Base-by-base conservation (phyloP, 345 rosid genomes). In the Turritis glabra region DNA sequence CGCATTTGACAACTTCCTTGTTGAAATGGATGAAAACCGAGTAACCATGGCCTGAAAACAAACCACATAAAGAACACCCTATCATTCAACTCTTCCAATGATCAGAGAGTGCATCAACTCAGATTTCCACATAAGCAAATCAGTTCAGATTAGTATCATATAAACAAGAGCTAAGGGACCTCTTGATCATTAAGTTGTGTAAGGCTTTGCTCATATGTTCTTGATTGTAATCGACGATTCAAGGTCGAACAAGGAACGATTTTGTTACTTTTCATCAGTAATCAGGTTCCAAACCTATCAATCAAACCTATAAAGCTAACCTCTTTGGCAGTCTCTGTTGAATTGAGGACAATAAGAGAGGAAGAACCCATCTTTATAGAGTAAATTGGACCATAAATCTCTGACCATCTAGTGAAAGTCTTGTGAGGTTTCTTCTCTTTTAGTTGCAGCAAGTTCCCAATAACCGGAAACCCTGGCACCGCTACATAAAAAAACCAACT, bases 401-500 rank as follows among this genome's bases (percentile, higher is more conserved):
- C 96, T 25, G 96, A 90, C 99, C 97, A 95, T 43, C 52, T 87
- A 1, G 84, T 37, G 63, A 95, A 95, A 17, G 91, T 92, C 81
- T 79, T 84, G 79, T 95, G 83, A 7, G 97, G 97, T 73, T 92
- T 92, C 85, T 95, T 95, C 90, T 94, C 98, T 71, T 79, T 89
- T 79, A 90, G 72, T 30, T 92, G 92, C 75, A 87, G 81, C 87
- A 95, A 75, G 71, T 92, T 95, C 81, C 99, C 99, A 10, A 92
- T 61, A 27, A 92, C 54, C 0, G 97, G 97, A 54, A 85, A 13
- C 51, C 97, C 97, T 3, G 97, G 91, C 15, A 92, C 86, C 77
- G 72, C 98, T 91, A 88, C 81, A 83, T 29, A 73, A 73, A 72
- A 73, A 53, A 26, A 47, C 10, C 32, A 50, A 27, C 43, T 40